Conservation (phyloP, 352 stramenopile species). For the Phytophthora vignae region DNA sequence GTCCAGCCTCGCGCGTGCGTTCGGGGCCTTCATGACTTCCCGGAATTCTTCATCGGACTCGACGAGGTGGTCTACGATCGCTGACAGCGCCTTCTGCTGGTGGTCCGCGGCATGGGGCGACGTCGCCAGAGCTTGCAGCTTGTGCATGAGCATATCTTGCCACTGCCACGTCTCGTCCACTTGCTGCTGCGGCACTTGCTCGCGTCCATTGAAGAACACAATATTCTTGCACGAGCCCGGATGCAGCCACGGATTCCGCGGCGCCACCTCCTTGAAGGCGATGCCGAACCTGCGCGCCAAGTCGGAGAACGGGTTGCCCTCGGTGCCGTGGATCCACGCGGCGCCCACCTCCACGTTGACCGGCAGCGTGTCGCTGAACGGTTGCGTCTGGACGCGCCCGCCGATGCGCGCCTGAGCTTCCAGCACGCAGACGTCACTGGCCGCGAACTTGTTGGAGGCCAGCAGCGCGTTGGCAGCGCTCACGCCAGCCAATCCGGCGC, state of each 20-base stretch:
- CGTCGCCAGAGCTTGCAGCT: constrained; percentile 47
- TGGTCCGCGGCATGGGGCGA: constrained; percentile 16
- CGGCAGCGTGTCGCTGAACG: constrained; percentile 52
- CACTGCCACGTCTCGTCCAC: constrained; percentile 54
- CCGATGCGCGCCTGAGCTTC: constrained; percentile 61
- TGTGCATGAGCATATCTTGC: constrained; percentile 53
- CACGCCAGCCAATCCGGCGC: constrained; percentile 57
- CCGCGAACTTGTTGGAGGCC: constrained; percentile 35
- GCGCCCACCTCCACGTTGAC: constrained; percentile 64
- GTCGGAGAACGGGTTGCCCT: constrained; percentile 52
- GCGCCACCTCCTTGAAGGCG: constrained; percentile 54
- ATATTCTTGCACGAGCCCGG: constrained; percentile 56
- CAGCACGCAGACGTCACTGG: constrained; percentile 51
- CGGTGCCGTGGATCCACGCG: constrained; percentile 69
- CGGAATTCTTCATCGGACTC: constrained; percentile 30
- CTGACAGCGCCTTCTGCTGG: constrained; percentile 36
- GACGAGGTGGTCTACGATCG: constrained; percentile 49
- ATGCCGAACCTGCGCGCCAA: constrained; percentile 51
- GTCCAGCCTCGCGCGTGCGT: constrained; percentile 39
- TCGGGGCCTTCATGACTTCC: constrained; percentile 22
- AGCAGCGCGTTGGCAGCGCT: constrained; percentile 54
- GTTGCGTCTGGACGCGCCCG: constrained; percentile 54
- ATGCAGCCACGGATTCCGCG: constrained; percentile 68
- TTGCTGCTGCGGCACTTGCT: constrained; percentile 38
- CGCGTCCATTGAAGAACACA: constrained; percentile 45